Conservation (phyloP, 306 rosid species). For the Acacia melanoxylon region DNA sequence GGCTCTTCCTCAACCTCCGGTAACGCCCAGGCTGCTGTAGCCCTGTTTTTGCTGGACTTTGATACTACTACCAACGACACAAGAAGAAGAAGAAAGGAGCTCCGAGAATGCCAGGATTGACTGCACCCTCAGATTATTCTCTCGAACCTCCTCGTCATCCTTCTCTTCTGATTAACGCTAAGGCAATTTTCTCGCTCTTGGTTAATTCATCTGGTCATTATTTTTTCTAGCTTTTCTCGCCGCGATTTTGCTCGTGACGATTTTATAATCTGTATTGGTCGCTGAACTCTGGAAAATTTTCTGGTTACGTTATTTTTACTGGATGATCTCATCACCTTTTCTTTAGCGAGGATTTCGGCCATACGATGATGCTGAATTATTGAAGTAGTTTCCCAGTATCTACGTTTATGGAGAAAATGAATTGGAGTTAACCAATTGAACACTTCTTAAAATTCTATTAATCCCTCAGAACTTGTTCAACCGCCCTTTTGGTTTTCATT, state of each 20-base stretch:
- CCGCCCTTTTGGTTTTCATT: neutral
- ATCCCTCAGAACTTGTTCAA: neutral
- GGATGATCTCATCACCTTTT: neutral
- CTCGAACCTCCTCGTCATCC: slow-evolving; percentile 48
- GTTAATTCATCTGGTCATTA: neutral
- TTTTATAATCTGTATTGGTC: neutral
- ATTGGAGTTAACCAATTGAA: neutral
- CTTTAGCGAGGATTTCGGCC: neutral
- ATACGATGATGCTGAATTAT: neutral
- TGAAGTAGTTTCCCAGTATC: neutral
- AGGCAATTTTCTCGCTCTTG: slow-evolving; percentile 15
- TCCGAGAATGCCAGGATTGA: slow-evolving; percentile 37
- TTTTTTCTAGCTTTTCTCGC: neutral
- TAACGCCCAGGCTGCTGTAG: neutral
- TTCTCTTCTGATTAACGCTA: slow-evolving; percentile 32
- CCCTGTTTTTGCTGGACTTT: neutral
- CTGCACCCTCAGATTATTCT: slow-evolving; percentile 43
- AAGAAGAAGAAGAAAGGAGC: slow-evolving; percentile 10
- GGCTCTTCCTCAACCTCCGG: neutral
- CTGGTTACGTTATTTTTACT: neutral
- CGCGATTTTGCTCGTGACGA: neutral
- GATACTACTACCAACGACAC: neutral
- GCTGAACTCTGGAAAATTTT: neutral
- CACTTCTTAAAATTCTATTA: neutral
- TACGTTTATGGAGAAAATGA: neutral